A percentile compares a stretch with the other conserved stretches of the same genome.
phyloP scores from a whole-genome alignment of 176 grass and related monocot genomes.

The Ensete ventricosum region DNA sequence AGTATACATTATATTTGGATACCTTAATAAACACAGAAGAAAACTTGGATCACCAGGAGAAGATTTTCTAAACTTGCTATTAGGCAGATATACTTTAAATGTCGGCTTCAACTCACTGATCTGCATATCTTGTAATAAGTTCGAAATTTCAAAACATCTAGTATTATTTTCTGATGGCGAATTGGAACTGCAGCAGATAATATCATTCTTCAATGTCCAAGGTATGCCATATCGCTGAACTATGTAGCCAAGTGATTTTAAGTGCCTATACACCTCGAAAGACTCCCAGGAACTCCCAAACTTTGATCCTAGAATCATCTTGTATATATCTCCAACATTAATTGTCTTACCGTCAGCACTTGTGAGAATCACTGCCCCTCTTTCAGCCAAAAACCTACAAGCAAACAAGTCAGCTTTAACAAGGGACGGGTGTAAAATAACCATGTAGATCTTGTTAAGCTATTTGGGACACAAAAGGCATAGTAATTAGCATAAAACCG shows the following conservation, averaged over 20 bases:
- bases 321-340: slow-evolving; percentile 33
- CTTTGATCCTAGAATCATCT: slow-evolving; percentile 36
- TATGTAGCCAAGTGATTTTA: slow-evolving; percentile 89
- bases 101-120: slow-evolving; percentile 35
- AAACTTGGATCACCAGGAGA: slow-evolving; percentile 51
- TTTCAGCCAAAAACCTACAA: slow-evolving; percentile 73
- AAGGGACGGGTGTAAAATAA: slow-evolving; percentile 1
- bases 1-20: background rate
- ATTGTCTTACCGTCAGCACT: slow-evolving; percentile 29
- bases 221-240: slow-evolving; percentile 50
- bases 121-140: slow-evolving; percentile 40
- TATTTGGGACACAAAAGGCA: background rate
- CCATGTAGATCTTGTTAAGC: background rate
- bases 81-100: slow-evolving; percentile 64
- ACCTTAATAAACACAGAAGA: slow-evolving; percentile 64
- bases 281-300: slow-evolving; percentile 35
- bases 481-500: background rate
- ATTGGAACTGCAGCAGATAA: slow-evolving; percentile 18
- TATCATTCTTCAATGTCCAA: slow-evolving; percentile 48
- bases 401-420: background rate
- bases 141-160: slow-evolving; percentile 8
- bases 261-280: slow-evolving; percentile 65
- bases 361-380: slow-evolving; percentile 50
- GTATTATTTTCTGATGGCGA: background rate
- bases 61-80: slow-evolving; percentile 86